Evolutionary conservation across 1,139 yeast species (phyloP).

Genomic region (Zygosaccharomyces sapae): DNA sequence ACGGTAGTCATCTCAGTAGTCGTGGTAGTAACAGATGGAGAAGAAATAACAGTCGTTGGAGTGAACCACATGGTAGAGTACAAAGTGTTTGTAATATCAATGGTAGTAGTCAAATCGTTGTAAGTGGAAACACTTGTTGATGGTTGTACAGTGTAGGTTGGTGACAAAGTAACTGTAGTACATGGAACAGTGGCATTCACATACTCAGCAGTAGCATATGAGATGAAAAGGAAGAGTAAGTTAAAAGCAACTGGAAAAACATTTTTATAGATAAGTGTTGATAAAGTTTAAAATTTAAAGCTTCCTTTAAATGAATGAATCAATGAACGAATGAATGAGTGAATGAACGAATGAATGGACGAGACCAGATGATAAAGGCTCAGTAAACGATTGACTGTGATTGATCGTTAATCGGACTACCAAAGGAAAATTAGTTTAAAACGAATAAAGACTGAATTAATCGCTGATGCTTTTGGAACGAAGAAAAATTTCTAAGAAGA

Average conservation of each 20-base stretch:
- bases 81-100: slow-evolving; percentile 27
- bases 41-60: slow-evolving; percentile 12
- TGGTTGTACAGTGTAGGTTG: slow-evolving; percentile 21
- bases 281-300: no score
- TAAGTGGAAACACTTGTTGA: slow-evolving; percentile 19
- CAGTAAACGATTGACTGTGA: slow-evolving; percentile 2
- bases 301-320: not conserved
- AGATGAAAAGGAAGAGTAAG: slow-evolving; percentile 18
- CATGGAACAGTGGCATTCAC: slow-evolving; percentile 19
- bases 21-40: slow-evolving; percentile 9
- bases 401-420: not conserved
- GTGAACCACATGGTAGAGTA: slow-evolving; percentile 24
- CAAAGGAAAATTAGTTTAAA: not conserved
- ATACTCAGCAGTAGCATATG: slow-evolving; percentile 24
- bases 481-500: not conserved
- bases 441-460: not conserved
- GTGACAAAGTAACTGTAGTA: slow-evolving; percentile 25
- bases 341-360: slow-evolving; percentile 25
- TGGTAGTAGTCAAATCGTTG: slow-evolving; percentile 26
- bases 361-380: slow-evolving; percentile 24
- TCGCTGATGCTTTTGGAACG: slow-evolving; percentile 10
- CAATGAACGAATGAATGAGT: not conserved
- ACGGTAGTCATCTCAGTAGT: slow-evolving; percentile 15
- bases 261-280: slow-evolving; percentile 11
- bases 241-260: slow-evolving; percentile 19